Conservation (phyloP, 768 basidiomycete species). For the Lactifluus echinatus region DNA sequence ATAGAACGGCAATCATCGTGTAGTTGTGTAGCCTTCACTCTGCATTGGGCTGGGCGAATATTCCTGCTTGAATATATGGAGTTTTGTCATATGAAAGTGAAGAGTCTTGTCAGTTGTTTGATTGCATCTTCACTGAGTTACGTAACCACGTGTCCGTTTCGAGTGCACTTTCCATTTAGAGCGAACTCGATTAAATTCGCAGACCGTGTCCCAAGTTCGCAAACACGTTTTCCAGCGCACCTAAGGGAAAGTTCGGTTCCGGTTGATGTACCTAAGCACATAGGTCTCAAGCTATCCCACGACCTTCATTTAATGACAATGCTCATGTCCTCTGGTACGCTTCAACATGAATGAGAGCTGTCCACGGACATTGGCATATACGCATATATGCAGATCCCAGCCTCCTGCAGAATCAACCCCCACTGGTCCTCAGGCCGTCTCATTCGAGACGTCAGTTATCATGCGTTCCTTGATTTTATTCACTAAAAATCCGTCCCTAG, state of each 20-base stretch:
- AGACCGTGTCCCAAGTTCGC: too few species aligned
- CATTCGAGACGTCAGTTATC: neutral
- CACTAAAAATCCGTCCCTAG: neutral
- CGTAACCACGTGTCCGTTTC: too few species aligned
- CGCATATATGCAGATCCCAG: neutral
- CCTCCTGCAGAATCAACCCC: neutral
- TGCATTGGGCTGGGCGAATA: too few species aligned
- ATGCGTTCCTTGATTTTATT: neutral
- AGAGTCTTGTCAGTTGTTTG: too few species aligned
- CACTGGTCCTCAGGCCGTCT: neutral
- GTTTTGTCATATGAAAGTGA: too few species aligned
- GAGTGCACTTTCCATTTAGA: too few species aligned
- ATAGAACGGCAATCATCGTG: too few species aligned
- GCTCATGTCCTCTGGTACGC: constrained; percentile 1
- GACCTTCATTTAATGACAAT: neutral
- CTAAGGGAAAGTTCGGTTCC: neutral
- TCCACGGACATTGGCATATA: neutral
- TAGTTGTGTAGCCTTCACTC: too few species aligned
- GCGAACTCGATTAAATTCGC: too few species aligned
- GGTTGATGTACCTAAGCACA: neutral
- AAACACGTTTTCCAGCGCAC: neutral
- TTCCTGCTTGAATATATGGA: too few species aligned
- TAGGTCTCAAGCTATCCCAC: neutral
- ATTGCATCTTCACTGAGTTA: too few species aligned
- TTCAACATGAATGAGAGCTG: neutral